These are phyloP conservation scores for Neospermospora avenae DNA, from an alignment of 2,329 filamentous ascomycete genomes.

Conservation along the genomic window DNA sequence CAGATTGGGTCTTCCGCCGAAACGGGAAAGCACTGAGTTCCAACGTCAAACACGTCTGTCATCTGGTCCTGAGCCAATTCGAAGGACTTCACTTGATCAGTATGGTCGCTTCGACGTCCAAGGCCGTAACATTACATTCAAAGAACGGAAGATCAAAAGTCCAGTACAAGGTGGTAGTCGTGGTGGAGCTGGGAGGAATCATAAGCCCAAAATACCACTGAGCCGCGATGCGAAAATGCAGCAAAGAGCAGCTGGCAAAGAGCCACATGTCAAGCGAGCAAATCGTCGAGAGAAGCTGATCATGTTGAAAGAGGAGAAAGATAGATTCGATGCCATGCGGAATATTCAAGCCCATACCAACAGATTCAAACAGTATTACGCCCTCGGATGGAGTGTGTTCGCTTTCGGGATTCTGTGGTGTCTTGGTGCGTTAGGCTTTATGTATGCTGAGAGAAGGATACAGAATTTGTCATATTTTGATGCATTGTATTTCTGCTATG, in stretches of 20 bases:
- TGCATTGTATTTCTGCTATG: conserved; percentile 66
- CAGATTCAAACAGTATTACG: conserved; percentile 59
- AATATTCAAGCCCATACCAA: conserved; percentile 54
- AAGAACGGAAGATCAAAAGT: conserved; percentile 26
- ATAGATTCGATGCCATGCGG: conserved; percentile 64
- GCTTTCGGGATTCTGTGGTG: conserved; percentile 64
- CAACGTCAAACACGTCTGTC: conserved; percentile 9
- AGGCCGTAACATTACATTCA: conserved; percentile 37
- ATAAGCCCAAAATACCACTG: conserved; percentile 15
- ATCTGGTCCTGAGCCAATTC: conserved; percentile 29
- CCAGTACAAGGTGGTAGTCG: conserved; percentile 25
- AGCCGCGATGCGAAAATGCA: conserved; percentile 31
- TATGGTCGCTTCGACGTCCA: conserved; percentile 38
- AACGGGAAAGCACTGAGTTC: conserved; percentile 12
- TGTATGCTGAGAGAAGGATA: conserved; percentile 50
- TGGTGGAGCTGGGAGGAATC: conserved; percentile 27
- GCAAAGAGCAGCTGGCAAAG: conserved; percentile 15
- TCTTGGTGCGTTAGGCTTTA: conserved; percentile 63
- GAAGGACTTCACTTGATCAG: conserved; percentile 28
- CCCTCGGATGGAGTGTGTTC: conserved; percentile 53
- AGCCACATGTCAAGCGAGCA: conserved; percentile 10
- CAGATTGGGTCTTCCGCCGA: conserved; percentile 37
- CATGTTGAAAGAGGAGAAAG: conserved; percentile 54
- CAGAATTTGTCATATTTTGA: conserved; percentile 60
- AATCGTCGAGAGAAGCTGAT: conserved; percentile 42